A percentile compares a stretch with the other conserved stretches of the same genome.
Conservation (phyloP, 1,139 yeast species). For the Scheffersomyces lignicola region DNA sequence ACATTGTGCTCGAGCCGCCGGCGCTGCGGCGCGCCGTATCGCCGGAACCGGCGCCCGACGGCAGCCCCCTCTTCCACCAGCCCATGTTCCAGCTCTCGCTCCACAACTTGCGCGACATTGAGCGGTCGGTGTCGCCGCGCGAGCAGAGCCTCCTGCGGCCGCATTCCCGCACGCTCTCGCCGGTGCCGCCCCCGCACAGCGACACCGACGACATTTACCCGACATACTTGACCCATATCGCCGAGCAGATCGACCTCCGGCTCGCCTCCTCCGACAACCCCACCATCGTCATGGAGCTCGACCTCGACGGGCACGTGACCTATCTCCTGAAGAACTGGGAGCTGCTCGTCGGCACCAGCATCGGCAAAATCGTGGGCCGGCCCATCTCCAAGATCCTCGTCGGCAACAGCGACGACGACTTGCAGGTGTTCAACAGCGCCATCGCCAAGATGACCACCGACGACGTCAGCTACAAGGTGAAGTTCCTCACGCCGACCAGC, state of each 20-base stretch:
- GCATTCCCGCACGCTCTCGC: background rate
- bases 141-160: no score
- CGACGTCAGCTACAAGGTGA: conserved; percentile 75
- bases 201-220: background rate
- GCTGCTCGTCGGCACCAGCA: conserved; percentile 64
- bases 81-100: conserved; percentile 25
- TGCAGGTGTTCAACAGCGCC: conserved; percentile 68
- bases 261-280: conserved; percentile 69
- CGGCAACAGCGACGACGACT: conserved; percentile 64
- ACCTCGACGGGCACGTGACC: conserved; percentile 72
- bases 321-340: conserved; percentile 81
- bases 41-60: conserved; percentile 9
- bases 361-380: conserved; percentile 51
- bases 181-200: no score
- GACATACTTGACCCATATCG: conserved; percentile 16
- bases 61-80: conserved; percentile 17
- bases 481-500: conserved; percentile 62
- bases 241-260: conserved; percentile 47
- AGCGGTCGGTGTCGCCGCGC: conserved; percentile 32
- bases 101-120: conserved; percentile 22
- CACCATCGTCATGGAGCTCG: conserved; percentile 84
- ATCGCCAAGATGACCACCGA: conserved; percentile 69
- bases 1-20: background rate
- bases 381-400: conserved; percentile 67
- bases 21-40: conserved; percentile 1